Conservation (phyloP, 225 moss, liverwort and hornwort genomes). For the Thuidium tamariscinum region DNA sequence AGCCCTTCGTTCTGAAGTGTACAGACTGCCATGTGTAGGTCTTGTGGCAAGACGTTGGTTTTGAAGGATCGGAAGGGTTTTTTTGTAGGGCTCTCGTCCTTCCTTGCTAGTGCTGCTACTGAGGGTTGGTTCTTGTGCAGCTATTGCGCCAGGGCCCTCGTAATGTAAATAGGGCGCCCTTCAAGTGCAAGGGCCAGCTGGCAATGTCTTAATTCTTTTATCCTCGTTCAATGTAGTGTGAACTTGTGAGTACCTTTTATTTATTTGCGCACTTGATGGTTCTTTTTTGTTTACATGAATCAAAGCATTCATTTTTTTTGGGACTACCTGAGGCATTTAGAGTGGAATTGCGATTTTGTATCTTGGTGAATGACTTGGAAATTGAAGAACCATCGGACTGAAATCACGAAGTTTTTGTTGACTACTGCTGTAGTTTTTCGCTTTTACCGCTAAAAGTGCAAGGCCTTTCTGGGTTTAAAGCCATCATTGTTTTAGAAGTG, state of each 20-base stretch:
- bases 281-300: not conserved
- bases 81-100: constrained; percentile 31
- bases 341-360: not conserved
- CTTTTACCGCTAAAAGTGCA: not conserved
- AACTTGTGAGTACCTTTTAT: not conserved
- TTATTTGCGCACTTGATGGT: not conserved
- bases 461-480: too few relatives aligned
- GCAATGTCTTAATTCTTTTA: constrained; percentile 51
- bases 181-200: constrained; percentile 60
- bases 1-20: constrained; percentile 93
- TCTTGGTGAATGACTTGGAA: not conserved
- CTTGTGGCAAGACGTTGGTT: constrained; percentile 70
- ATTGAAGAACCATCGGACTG: not conserved
- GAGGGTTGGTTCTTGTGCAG: constrained; percentile 48
- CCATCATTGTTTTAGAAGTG: too few relatives aligned
- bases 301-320: not conserved
- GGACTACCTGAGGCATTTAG: not conserved
- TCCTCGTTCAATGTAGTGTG: constrained; percentile 20
- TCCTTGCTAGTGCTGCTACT: constrained; percentile 38
- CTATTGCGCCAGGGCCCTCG: constrained; percentile 61
- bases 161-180: constrained; percentile 79
- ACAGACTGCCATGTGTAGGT: constrained; percentile 98
- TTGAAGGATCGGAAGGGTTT: constrained; percentile 58
- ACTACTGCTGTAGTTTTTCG: not conserved
- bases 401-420: not conserved